Evolutionary conservation across 1,139 yeast genomes (phyloP), one percentile per base, ranked within the genome.

Genomic region (Tardiomyces blankii): DNA sequence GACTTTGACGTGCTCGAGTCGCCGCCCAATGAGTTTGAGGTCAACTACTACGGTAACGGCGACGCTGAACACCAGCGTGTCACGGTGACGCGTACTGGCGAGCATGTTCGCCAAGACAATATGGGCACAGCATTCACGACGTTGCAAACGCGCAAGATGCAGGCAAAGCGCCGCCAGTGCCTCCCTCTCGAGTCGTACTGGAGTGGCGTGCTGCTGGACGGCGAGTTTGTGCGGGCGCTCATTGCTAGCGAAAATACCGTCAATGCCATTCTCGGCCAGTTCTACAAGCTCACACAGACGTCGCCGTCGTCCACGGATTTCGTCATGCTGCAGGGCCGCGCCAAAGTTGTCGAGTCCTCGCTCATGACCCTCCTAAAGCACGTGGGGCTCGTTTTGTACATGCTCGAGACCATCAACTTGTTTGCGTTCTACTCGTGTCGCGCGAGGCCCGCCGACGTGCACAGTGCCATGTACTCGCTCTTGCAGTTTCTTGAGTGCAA

Each of bases 401-500:
- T 28, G n/a, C 13, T 28, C 14, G 32, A 28, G 32, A 28, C n/a
- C 32, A 28, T 28, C 14, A 28, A 28, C 14, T 13, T 28, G 32
- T 12, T 6, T 11, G 6, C 13, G 32, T 28, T 28, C 32, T 12
- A 11, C n/a, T 11, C 32, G 32, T 11, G n/a, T 4, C 32, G 32
- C 4, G n/a, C n/a, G 3, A 13, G 12, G 4, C 14, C 32, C 12
- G 32, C 9, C 6, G 32, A 12, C 32, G n/a, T 28, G 32, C 32
- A 11, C 14, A 28, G 82, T 86, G 1, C 70, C 25, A 21, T 21
- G 25, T 7, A 21, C 25, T 5, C 82, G 18, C 73, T 87, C 11
- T 70, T 80, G 35, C 94, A 86, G 45, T 86, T 85, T 59, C 76
- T 82, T 58, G 83, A 82, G 51, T 68, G 75, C 43, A 88, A 87